These are phyloP conservation scores for Xylaria multiplex DNA, from an alignment of 2,329 filamentous ascomycete genomes.

Conservation along the genomic window DNA sequence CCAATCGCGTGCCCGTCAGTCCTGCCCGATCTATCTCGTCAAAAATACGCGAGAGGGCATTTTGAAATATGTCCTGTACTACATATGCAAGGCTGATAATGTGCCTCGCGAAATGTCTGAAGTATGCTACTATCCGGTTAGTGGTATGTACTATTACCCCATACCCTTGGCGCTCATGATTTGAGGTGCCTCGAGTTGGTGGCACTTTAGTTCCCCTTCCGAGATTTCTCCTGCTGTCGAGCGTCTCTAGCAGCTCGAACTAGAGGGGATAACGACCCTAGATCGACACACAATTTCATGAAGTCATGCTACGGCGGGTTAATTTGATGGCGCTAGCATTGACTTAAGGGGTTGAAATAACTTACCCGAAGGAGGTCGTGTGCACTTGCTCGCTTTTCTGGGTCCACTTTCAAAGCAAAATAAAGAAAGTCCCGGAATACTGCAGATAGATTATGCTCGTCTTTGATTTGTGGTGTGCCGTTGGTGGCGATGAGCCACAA, in stretches of 20 bases:
- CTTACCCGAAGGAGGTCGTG: slow-evolving; percentile 92
- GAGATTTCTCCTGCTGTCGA: slow-evolving; percentile 83
- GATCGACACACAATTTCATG: slow-evolving; percentile 78
- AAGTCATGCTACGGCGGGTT: slow-evolving; percentile 73
- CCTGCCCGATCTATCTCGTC: slow-evolving; percentile 31
- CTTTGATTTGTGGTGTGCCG: slow-evolving; percentile 93
- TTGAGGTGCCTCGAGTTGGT: slow-evolving; percentile 17
- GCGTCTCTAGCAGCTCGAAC: slow-evolving; percentile 87
- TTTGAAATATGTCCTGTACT: slow-evolving; percentile 30
- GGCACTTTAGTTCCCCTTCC: slow-evolving; percentile 63
- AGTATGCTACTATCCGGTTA: slow-evolving; percentile 37
- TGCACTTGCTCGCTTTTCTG: slow-evolving; percentile 94
- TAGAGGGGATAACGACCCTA: slow-evolving; percentile 82
- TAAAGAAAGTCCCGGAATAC: slow-evolving; percentile 92
- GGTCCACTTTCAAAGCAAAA: slow-evolving; percentile 94
- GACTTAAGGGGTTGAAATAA: slow-evolving; percentile 40
- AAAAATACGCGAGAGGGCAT: slow-evolving; percentile 23
- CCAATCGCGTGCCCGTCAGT: slow-evolving; percentile 29
- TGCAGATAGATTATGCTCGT: slow-evolving; percentile 81
- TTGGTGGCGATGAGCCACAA: slow-evolving; percentile 97
- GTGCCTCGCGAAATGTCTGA: slow-evolving; percentile 24
- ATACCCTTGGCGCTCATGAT: slow-evolving; percentile 22
- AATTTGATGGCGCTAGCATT: slow-evolving; percentile 29
- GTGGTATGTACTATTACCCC: slow-evolving; percentile 27
- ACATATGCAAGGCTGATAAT: slow-evolving; percentile 29